phyloP scores from a whole-genome alignment of 305 asterid species.

The Fraxinus sp. region DNA sequence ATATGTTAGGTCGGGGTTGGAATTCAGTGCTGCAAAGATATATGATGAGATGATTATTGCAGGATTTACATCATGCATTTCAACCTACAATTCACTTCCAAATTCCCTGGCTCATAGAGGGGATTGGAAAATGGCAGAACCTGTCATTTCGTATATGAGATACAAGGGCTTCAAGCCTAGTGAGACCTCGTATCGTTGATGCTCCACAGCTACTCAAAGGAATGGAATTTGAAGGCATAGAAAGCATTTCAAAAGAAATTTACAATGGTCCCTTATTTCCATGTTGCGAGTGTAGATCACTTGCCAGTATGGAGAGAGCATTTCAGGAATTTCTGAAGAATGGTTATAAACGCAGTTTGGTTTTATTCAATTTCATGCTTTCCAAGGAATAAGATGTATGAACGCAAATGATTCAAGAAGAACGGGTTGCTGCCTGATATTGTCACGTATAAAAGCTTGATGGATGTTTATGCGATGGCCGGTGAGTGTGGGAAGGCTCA shows the following conservation, averaged over 20 bases:
- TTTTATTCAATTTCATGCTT: conserved; percentile 73
- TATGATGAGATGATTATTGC: conserved; percentile 76
- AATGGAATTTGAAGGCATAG: conserved; percentile 72
- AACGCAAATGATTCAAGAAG: conserved; percentile 51
- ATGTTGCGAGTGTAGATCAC: conserved; percentile 74
- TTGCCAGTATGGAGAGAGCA: conserved; percentile 85
- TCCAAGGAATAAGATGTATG: conserved; percentile 75
- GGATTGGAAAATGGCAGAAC: conserved; percentile 75
- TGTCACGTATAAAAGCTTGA: conserved; percentile 78
- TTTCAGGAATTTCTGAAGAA: conserved; percentile 70
- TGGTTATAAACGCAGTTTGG: conserved; percentile 79
- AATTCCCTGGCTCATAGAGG: conserved; percentile 82
- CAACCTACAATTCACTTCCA: conserved; percentile 79
- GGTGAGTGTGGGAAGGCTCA: conserved; percentile 96
- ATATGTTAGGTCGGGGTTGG: conserved; percentile 75
- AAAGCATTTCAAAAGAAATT: conserved; percentile 67
- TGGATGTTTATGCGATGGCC: conserved; percentile 85
- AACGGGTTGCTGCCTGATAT: conserved; percentile 35
- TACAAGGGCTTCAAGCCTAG: conserved; percentile 78
- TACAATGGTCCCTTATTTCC: conserved; percentile 79
- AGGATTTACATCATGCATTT: conserved; percentile 74
- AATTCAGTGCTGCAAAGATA: conserved; percentile 63
- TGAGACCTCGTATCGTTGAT: conserved; percentile 76
- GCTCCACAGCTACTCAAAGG: conserved; percentile 82
- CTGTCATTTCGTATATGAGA: conserved; percentile 60